Conservation (phyloP, 192 early-diverging fungal genomes). For the Coemansia sp. region DNA sequence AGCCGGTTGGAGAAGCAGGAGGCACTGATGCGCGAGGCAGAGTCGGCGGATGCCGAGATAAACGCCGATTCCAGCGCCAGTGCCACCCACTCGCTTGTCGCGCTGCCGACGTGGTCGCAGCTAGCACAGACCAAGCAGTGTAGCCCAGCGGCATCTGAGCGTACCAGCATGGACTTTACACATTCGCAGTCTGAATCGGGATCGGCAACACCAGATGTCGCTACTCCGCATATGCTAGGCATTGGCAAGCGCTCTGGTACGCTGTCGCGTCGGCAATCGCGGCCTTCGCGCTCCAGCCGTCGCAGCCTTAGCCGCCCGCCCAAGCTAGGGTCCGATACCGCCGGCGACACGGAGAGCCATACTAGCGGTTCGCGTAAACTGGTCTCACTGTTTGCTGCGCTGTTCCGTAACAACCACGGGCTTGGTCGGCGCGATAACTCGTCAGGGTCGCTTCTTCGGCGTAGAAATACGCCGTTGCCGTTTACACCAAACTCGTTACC, state of each 20-base stretch:
- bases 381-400: conserved; percentile 72
- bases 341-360: conserved; percentile 19
- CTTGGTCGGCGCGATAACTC: conserved; percentile 31
- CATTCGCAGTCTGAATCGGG: conserved; percentile 46
- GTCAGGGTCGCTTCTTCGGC: conserved; percentile 15
- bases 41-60: conserved; percentile 17
- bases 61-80: not conserved
- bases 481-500: conserved; percentile 28
- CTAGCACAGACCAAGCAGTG: conserved; percentile 33
- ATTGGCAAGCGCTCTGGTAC: conserved; percentile 18
- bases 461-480: conserved; percentile 39
- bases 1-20: conserved; percentile 46
- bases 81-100: conserved; percentile 3
- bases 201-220: conserved; percentile 34
- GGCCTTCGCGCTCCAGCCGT: conserved; percentile 51
- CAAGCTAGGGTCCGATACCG: conserved; percentile 17
- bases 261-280: conserved; percentile 36
- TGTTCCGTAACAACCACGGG: conserved; percentile 54
- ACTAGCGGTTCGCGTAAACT: conserved; percentile 57
- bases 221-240: conserved; percentile 10
- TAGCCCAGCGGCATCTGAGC: conserved; percentile 41
- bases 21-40: conserved; percentile 41
- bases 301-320: conserved; percentile 42
- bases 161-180: conserved; percentile 42
- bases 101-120: conserved; percentile 51